These are phyloP conservation scores for Dothideomycetidae sp. DNA, from an alignment of 2,329 filamentous ascomycete species.

Conservation along the genomic window DNA sequence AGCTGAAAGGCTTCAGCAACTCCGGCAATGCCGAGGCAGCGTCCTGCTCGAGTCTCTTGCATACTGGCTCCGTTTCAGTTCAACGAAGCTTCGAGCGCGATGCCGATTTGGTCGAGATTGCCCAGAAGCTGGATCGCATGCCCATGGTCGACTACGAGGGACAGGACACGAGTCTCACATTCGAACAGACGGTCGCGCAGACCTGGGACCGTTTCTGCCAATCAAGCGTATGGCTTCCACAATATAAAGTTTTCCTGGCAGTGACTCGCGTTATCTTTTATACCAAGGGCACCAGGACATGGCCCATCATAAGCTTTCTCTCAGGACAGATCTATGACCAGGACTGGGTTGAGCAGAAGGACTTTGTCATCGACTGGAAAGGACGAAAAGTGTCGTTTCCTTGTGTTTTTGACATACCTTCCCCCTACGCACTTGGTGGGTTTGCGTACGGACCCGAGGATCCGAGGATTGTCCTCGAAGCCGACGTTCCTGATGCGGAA, in stretches of 20 bases:
- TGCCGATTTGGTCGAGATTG: neutral
- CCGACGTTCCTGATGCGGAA: slow-evolving; percentile 15
- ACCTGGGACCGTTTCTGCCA: neutral
- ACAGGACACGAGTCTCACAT: neutral
- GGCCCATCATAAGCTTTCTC: slow-evolving; percentile 18
- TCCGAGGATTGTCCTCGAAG: slow-evolving; percentile 17
- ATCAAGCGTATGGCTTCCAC: neutral
- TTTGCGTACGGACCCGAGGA: slow-evolving; percentile 17
- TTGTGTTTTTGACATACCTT: slow-evolving; percentile 15
- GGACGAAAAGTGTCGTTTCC: slow-evolving; percentile 15
- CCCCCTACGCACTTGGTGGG: slow-evolving; percentile 12
- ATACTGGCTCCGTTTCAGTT: neutral
- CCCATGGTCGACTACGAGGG: neutral
- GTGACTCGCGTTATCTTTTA: slow-evolving; percentile 11
- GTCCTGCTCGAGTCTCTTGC: too few relatives aligned
- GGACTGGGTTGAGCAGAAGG: slow-evolving; percentile 13
- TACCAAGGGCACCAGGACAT: slow-evolving; percentile 9
- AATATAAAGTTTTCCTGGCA: slow-evolving; percentile 2
- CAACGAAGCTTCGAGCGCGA: neutral
- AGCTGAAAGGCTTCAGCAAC: too few relatives aligned
- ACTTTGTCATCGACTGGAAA: slow-evolving; percentile 16
- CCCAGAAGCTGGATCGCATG: neutral
- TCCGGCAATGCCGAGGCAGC: too few relatives aligned
- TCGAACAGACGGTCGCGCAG: neutral
- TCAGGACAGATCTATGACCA: slow-evolving; percentile 16